Evolutionary conservation across 139 green algal species (phyloP).

Genomic region (Chlamydomonas sp.): DNA sequence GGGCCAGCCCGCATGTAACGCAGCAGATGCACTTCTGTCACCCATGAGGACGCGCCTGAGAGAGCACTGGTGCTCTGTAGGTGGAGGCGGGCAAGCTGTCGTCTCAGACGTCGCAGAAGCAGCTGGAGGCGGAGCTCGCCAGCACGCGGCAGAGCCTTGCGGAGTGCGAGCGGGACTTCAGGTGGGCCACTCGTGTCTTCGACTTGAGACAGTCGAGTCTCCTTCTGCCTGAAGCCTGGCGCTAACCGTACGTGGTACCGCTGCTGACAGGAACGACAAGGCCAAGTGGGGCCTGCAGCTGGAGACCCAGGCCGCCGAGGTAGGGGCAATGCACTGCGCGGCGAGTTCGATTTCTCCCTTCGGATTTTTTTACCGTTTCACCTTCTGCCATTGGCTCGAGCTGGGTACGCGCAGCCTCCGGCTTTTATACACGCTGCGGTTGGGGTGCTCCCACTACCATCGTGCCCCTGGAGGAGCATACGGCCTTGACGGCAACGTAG

Average conservation of each 20-base stretch:
- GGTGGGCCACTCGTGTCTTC: neutral
- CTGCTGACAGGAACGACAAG: constrained; percentile 44
- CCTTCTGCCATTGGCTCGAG: neutral
- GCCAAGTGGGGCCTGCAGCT: constrained; percentile 51
- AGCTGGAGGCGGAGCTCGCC: constrained; percentile 76
- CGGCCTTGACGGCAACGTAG: no score
- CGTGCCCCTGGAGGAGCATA: no score
- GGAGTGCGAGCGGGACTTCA: constrained; percentile 34
- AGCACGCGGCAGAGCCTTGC: constrained; percentile 55
- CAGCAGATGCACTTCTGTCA: neutral
- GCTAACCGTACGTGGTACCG: neutral
- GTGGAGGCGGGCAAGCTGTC: constrained; percentile 73
- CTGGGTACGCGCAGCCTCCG: no score
- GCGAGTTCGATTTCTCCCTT: neutral
- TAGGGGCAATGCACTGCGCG: neutral
- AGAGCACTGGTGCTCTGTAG: constrained; percentile 34
- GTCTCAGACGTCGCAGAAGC: constrained; percentile 55
- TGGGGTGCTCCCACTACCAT: no score
- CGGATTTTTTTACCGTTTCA: neutral
- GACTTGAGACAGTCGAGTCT: no score
- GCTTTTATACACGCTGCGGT: no score
- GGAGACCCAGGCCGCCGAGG: constrained; percentile 33
- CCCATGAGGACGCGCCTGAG: neutral
- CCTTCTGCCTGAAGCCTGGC: no score
- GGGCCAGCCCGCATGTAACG: neutral